Base-by-base conservation (phyloP, 495 filamentous ascomycete genomes). In the Cercophora samala region DNA sequence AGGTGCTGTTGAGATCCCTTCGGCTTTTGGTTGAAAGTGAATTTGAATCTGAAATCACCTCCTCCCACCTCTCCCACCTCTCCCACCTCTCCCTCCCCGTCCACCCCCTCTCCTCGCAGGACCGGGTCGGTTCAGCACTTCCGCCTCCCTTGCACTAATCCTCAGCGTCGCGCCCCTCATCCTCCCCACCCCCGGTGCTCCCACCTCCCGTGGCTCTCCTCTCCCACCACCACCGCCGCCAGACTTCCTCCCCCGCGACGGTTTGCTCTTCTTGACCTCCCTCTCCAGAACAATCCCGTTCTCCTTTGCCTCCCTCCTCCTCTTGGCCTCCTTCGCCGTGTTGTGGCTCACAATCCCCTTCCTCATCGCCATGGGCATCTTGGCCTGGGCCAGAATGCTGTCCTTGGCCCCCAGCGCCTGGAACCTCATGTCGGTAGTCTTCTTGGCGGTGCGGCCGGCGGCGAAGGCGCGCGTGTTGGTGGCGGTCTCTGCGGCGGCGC, bases 251-350 rank as follows among this genome's bases (percentile, higher is more conserved):
- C 9, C 8, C 15, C 37, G 5, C 15, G 37, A 46, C 13, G 24
- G 58, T 29, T 60, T 46, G 37, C 37, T 25, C 68, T 73, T 76
- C 25, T 69, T 72, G 13, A 52, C 65, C 21, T 83, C 84, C 67
- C 87, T 88, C 80, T 98, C 95, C 2, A 99, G 81, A 64, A 98
- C 86, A 66, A 98, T 89, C 6, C 95, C 95, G 68, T 93, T 96
- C 79, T 97, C 93, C 69, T 84, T 86, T 6, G 95, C 95, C 70
- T 96, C 91, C 29, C 78, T 81, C 32, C 95, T 79, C 42, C 95
- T 79, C 73, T 81, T 90, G 2, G 85, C 82, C 72, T 98, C 93
- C 64, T 85, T 86, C 51, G 79, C 77, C 15, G 72, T 78, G 3
- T 85, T 84, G 64, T 91, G 90, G 3, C 85, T 83, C 11, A 82